These are phyloP conservation scores for Casaregolazyma suthepensis DNA, from an alignment of 1,139 yeast genomes.

Conservation along the genomic window DNA sequence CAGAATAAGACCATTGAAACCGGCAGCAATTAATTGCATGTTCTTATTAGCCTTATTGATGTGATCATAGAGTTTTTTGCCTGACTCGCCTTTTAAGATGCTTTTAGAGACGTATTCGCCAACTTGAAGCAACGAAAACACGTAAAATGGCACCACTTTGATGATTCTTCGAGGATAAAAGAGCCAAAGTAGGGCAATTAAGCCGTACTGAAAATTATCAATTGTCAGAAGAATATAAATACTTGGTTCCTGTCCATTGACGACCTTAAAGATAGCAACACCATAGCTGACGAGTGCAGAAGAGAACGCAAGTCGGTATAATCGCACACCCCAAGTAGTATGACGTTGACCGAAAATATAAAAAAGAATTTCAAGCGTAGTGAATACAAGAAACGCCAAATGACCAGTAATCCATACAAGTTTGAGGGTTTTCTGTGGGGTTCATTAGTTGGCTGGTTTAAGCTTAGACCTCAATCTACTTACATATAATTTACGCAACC, in stretches of 20 bases:
- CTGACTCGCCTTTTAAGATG: constrained; percentile 53
- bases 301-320: constrained; percentile 56
- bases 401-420: constrained; percentile 17
- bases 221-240: constrained; percentile 40
- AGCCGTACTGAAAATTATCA: constrained; percentile 57
- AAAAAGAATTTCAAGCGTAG: constrained; percentile 17
- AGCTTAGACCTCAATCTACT: background rate
- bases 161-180: constrained; percentile 45
- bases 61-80: constrained; percentile 38
- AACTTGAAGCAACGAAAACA: constrained; percentile 66
- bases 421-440: background rate
- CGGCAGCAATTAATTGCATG: constrained; percentile 61
- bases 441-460: background rate
- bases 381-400: constrained; percentile 15
- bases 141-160: constrained; percentile 56
- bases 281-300: constrained; percentile 72
- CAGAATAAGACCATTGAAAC: constrained; percentile 56
- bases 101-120: constrained; percentile 53
- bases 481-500: constrained; percentile 2
- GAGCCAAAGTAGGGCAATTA: constrained; percentile 53
- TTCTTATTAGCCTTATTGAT: constrained; percentile 52
- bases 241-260: constrained; percentile 31
- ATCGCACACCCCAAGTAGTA: constrained; percentile 19
- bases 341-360: constrained; percentile 20
- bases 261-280: constrained; percentile 55